Evolutionary conservation across 2,329 filamentous ascomycete genomes (phyloP), one percentile per base, ranked within the genome.

Genomic region (Verticillium nubilum): DNA sequence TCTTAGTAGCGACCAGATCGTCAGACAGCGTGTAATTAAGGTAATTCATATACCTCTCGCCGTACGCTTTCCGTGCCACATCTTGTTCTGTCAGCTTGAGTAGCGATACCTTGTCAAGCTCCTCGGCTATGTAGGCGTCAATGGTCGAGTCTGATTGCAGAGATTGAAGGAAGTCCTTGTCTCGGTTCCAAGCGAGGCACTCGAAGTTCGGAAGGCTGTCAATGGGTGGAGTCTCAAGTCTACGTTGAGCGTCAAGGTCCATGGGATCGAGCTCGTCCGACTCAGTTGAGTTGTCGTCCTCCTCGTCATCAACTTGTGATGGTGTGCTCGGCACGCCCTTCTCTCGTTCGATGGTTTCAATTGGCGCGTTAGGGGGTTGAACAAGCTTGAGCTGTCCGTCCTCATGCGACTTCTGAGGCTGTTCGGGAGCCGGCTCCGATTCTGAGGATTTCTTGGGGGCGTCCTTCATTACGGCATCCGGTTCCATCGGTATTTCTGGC

Each of bases 21-120:
- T 78, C 76, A 1, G 84, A 86, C 61, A 78, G 70, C 7, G 83
- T 86, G 60, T 84, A 86, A 9, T 79, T 72, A 3, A 86, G 73
- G 61, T 86, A 86, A 1, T 68, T 67, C 37, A 77, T 70, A 61
- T 86, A 86, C 9, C 78, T 80, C 1, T 71, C 70, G 0, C 73
- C 69, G 61, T 86, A 86, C 2, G 69, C 63, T 42, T 75, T 68
- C 55, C 74, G 77, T 35, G 70, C 67, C 6, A 70, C 68, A 0
- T 72, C 69, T 61, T 84, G 78, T 33, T 77, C 73, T 0, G 67
- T 65, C 2, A 66, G 61, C 28, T 75, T 73, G 13, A 73, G 67
- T 2, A 73, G 64, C 23, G 74, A 70, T 19, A 81, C 70, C 4
- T 78, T 75, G 27, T 74, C 68, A 15, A 86, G 70, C 28, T 77